phyloP scores from a whole-genome alignment of 306 rosid genomes.

The Begonia fuchsioides region DNA sequence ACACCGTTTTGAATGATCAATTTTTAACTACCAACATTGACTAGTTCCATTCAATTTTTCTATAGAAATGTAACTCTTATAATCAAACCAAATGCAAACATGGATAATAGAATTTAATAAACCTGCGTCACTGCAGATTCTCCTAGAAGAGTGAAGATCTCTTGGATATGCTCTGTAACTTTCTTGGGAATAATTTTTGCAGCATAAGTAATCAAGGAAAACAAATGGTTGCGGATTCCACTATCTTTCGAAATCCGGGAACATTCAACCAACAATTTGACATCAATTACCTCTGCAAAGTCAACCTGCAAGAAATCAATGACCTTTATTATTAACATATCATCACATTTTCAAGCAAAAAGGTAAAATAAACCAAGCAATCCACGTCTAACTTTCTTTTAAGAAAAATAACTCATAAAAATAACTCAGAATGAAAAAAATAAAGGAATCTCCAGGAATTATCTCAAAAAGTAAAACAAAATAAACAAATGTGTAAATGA shows the following conservation, averaged over 20 bases:
- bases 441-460: no score
- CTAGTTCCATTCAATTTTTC: no score
- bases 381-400: no score
- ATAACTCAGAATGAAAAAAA: no score
- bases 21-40: no score
- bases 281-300: constrained; percentile 21
- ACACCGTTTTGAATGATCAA: no score
- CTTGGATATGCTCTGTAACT: constrained; percentile 46
- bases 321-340: not conserved
- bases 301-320: constrained; percentile 24
- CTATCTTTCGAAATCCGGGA: constrained; percentile 32
- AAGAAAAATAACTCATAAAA: no score
- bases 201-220: constrained; percentile 47
- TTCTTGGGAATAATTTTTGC: constrained; percentile 47
- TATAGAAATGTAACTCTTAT: no score
- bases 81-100: no score
- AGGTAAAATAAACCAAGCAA: no score
- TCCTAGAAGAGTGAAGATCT: constrained; percentile 53
- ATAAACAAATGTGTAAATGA: no score
- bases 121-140: constrained; percentile 78
- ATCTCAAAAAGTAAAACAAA: no score
- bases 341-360: not conserved
- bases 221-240: constrained; percentile 61
- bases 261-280: constrained; percentile 53
- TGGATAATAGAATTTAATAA: constrained; percentile 4